These are phyloP conservation scores for Nothophytophthora sp. DNA, from an alignment of 352 stramenopile species.

Conservation along the genomic window DNA sequence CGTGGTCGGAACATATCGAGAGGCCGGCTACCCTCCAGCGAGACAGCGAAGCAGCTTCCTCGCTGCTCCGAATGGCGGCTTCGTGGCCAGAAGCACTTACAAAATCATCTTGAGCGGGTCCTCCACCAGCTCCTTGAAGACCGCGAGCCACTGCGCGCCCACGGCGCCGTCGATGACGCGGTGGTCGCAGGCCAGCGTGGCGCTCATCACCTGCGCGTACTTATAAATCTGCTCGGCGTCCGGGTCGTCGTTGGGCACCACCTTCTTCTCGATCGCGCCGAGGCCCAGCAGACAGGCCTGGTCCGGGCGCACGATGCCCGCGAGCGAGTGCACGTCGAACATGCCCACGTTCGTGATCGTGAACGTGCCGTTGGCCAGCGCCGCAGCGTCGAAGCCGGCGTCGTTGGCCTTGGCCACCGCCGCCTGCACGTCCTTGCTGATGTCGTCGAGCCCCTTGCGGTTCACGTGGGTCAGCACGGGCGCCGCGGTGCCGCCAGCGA, in stretches of 20 bases:
- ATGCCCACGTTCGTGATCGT: slow-evolving; percentile 97
- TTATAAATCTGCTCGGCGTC: slow-evolving; percentile 86
- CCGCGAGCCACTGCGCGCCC: slow-evolving; percentile 94
- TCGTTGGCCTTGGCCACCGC: slow-evolving; percentile 40
- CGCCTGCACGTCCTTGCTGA: slow-evolving; percentile 66
- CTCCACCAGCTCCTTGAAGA: slow-evolving; percentile 97
- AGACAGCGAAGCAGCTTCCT: slow-evolving; percentile 15
- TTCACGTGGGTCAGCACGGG: slow-evolving; percentile 93
- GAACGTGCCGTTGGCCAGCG: slow-evolving; percentile 92
- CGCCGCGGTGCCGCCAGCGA: slow-evolving; percentile 91
- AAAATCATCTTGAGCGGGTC: slow-evolving; percentile 97
- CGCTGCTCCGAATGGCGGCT: slow-evolving; percentile 12
- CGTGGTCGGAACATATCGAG: too few species aligned
- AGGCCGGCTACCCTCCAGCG: too few species aligned
- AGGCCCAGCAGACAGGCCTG: slow-evolving; percentile 95
- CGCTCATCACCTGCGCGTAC: slow-evolving; percentile 93
- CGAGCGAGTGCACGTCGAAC: slow-evolving; percentile 95
- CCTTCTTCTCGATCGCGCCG: slow-evolving; percentile 94
- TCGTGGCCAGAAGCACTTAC: slow-evolving; percentile 53
- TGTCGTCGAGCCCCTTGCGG: slow-evolving; percentile 40
- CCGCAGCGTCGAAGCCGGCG: slow-evolving; percentile 34
- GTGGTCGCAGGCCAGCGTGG: slow-evolving; percentile 97
- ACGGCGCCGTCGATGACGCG: slow-evolving; percentile 97
- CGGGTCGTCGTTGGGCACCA: slow-evolving; percentile 91
- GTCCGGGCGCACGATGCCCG: slow-evolving; percentile 93